These are phyloP conservation scores for Saturnispora gosingensis DNA, from an alignment of 805 yeast species.

Conservation along the genomic window DNA sequence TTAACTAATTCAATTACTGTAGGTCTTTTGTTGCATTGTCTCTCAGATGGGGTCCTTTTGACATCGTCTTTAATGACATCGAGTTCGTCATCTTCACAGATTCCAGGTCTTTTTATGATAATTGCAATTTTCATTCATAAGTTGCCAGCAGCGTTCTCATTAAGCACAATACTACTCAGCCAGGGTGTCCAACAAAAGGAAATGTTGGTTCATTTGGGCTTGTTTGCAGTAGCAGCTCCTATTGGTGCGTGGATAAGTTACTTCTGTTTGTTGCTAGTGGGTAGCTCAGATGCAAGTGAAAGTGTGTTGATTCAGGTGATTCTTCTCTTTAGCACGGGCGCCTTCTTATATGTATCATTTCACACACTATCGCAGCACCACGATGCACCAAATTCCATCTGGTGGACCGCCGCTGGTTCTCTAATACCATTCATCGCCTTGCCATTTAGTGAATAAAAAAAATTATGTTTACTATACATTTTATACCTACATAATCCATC, in stretches of 20 bases:
- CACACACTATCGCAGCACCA: slow-evolving; percentile 39
- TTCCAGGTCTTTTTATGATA: slow-evolving; percentile 34
- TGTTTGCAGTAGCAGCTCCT: slow-evolving; percentile 57
- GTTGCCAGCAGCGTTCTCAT: slow-evolving; percentile 65
- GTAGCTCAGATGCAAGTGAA: slow-evolving; percentile 11
- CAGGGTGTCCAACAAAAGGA: slow-evolving; percentile 24
- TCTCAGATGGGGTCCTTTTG: slow-evolving; percentile 66
- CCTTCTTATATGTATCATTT: slow-evolving; percentile 61
- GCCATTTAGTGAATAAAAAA: slow-evolving; percentile 3
- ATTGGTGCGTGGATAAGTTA: slow-evolving; percentile 47
- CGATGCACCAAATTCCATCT: background rate
- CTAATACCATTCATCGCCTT: slow-evolving; percentile 3
- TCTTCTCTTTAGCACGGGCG: slow-evolving; percentile 59
- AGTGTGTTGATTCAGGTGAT: slow-evolving; percentile 40
- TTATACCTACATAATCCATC: background rate
- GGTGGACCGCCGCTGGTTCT: background rate
- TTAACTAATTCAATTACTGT: slow-evolving; percentile 41
- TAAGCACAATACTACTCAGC: slow-evolving; percentile 43
- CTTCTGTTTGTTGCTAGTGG: slow-evolving; percentile 9
- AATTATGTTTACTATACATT: background rate
- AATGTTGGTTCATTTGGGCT: slow-evolving; percentile 37
- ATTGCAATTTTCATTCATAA: slow-evolving; percentile 61
- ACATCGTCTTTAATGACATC: slow-evolving; percentile 37
- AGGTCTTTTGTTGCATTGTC: slow-evolving; percentile 57
- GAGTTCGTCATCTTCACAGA: slow-evolving; percentile 23